A percentile compares a stretch with the other conserved stretches of the same genome.
Evolutionary conservation across 768 basidiomycete species (phyloP).

Genomic region (Phylloporus sp.): DNA sequence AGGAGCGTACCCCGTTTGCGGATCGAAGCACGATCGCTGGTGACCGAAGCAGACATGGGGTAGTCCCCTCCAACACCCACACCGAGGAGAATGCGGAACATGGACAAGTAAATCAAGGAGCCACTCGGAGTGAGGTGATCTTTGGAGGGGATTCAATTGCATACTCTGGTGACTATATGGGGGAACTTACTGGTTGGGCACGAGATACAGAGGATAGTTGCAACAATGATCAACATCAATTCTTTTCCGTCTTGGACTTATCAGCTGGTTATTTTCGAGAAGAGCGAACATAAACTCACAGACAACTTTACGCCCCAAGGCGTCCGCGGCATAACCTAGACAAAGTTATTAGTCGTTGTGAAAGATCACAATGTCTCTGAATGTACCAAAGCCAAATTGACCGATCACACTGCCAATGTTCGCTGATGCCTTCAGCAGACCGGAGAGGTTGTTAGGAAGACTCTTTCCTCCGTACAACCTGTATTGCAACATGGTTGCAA

Average conservation of each 20-base stretch:
- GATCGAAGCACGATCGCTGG: slow-evolving; percentile 62
- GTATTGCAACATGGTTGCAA: slow-evolving; percentile 64
- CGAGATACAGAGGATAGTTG: slow-evolving; percentile 66
- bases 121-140: slow-evolving; percentile 48
- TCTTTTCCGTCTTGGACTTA: slow-evolving; percentile 60
- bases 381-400: slow-evolving; percentile 57
- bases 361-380: background rate
- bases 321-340: slow-evolving; percentile 60
- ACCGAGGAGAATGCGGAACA: slow-evolving; percentile 72
- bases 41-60: slow-evolving; percentile 69
- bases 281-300: slow-evolving; percentile 35
- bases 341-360: background rate
- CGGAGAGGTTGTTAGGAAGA: slow-evolving; percentile 54
- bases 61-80: slow-evolving; percentile 80
- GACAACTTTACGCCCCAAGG: slow-evolving; percentile 64
- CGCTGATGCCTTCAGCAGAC: slow-evolving; percentile 62
- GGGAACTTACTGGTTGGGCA: slow-evolving; percentile 51
- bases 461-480: slow-evolving; percentile 50
- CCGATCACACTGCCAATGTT: slow-evolving; percentile 74
- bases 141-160: slow-evolving; percentile 11
- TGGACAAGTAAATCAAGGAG: slow-evolving; percentile 57
- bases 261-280: slow-evolving; percentile 1
- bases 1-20: slow-evolving; percentile 69
- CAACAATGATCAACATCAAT: slow-evolving; percentile 75
- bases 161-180: background rate